Conservation (phyloP, 2,329 filamentous ascomycete genomes). For the Lachnellula suecica region DNA sequence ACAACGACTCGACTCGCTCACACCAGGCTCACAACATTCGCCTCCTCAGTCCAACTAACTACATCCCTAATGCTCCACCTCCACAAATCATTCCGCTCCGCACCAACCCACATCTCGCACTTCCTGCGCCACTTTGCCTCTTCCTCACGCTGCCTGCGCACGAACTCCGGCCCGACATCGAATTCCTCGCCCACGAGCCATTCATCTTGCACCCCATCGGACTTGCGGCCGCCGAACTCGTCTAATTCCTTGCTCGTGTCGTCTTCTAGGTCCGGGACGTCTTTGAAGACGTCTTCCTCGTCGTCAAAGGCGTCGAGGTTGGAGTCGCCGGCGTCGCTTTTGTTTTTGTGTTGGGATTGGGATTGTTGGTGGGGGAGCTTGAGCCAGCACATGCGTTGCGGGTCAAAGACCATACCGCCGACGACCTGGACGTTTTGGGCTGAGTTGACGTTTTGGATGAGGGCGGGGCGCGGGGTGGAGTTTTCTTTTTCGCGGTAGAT, state of each 20-base stretch:
- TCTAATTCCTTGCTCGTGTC: conserved; percentile 32
- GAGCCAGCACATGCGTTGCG: conserved; percentile 95
- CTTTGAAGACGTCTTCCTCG: conserved; percentile 91
- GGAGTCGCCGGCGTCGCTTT: conserved; percentile 52
- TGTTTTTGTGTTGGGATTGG: no score
- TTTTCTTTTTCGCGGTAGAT: conserved; percentile 55
- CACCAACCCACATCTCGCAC: conserved; percentile 79
- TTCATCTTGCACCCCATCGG: conserved; percentile 65
- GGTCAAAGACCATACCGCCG: conserved; percentile 98
- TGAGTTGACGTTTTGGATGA: conserved; percentile 87
- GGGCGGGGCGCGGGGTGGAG: conserved; percentile 65
- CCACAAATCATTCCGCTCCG: conserved; percentile 61
- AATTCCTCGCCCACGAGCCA: conserved; percentile 95
- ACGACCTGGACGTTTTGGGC: conserved; percentile 89
- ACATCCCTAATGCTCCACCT: conserved; percentile 73
- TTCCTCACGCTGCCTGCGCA: conserved; percentile 84
- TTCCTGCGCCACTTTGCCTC: conserved; percentile 89
- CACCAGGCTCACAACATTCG: no score
- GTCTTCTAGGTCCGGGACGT: conserved; percentile 90
- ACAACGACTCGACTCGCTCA: no score
- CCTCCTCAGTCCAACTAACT: conserved; percentile 36
- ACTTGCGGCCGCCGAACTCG: conserved; percentile 51
- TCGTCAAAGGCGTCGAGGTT: conserved; percentile 73
- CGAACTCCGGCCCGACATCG: conserved; percentile 93
- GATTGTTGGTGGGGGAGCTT: conserved; percentile 60